Conservation (phyloP, 768 basidiomycete species). For the Amanita molliuscula region DNA sequence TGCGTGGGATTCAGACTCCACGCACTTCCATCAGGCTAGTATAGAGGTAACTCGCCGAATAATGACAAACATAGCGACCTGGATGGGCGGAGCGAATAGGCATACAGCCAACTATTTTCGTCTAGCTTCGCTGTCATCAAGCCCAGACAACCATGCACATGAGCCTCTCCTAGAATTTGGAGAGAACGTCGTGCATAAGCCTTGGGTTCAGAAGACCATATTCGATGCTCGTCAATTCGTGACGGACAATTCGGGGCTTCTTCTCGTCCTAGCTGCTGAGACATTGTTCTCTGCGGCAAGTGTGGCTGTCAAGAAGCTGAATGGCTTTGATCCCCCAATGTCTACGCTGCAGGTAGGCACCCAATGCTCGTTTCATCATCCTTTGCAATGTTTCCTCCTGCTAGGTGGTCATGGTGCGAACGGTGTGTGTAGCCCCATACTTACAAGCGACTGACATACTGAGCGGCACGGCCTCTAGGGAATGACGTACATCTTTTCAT, state of each 20-base stretch:
- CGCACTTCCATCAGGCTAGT: too few relatives aligned
- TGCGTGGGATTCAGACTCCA: too few relatives aligned
- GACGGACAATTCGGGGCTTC: constrained; percentile 41
- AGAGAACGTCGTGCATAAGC: too few relatives aligned
- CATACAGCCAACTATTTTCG: too few relatives aligned
- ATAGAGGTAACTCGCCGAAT: too few relatives aligned
- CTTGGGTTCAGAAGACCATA: neutral
- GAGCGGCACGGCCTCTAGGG: constrained; percentile 17
- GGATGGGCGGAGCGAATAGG: too few relatives aligned
- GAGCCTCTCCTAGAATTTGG: neutral
- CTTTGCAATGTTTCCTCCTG: neutral
- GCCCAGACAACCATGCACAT: neutral
- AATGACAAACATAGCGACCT: too few relatives aligned
- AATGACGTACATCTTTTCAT: constrained; percentile 42
- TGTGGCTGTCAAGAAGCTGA: constrained; percentile 52
- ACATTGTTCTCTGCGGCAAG: constrained; percentile 54
- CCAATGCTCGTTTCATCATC: neutral
- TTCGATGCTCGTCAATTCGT: constrained; percentile 6
- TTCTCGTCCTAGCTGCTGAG: constrained; percentile 47
- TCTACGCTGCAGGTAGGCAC: constrained; percentile 42
- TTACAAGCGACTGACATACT: neutral
- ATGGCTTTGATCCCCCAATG: constrained; percentile 45
- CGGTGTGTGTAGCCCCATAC: neutral
- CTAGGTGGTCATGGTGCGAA: neutral
- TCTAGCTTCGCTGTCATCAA: neutral